Evolutionary conservation across 2,329 filamentous ascomycete genomes (phyloP), one percentile per base, ranked within the genome.

Genomic region (Penicillium sp.): DNA sequence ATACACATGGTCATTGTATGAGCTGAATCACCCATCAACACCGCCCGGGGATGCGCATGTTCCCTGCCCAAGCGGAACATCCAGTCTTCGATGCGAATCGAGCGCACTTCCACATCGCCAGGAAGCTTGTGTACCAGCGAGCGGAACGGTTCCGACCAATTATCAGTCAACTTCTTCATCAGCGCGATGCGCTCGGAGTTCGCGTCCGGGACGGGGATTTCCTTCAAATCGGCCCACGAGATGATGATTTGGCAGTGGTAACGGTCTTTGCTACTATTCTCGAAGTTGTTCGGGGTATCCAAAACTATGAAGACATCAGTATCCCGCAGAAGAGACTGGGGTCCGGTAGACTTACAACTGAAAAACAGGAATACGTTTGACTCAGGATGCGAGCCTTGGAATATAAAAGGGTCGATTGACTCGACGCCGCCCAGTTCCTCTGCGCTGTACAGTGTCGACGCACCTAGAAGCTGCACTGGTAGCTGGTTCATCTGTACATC

Each of bases 1-100:
- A 67, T 75, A 84, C 80, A 84, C 82, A 84, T 84, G 0, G 79
- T 78, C 82, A 85, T 85, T 0, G 79, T 75, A 64, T 85, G 82
- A 3, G 82, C 72, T 0, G 82, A 78, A 65, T 85, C 82, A 0
- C 82, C 82, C 54, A 82, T 72, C 1, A 85, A 59, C 0, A 79
- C 74, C 0, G 75, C 77, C 2, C 73, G 71, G 0, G 78, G 78
- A 7, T 67, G 63, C 13, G 61, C 65, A 46, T 65, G 68, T 4
- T 59, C 63, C 1, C 72, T 68, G n/a, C 57, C 62, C 1, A 78
- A 79, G 1, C 15, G 25, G 37, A 67, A 66, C 34, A 75, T 67
- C 69, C 79, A 80, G 63, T 84, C 81, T 31, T 78, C 74, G 5
- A 82, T 65, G 10, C 74, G 72, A 5, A 84, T 73, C 3, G 69